Percentiles rank a stretch among this genome's conserved stretches.
Evolutionary conservation across 495 filamentous ascomycete species (phyloP).

Genomic region (Talaromyces adpressus): DNA sequence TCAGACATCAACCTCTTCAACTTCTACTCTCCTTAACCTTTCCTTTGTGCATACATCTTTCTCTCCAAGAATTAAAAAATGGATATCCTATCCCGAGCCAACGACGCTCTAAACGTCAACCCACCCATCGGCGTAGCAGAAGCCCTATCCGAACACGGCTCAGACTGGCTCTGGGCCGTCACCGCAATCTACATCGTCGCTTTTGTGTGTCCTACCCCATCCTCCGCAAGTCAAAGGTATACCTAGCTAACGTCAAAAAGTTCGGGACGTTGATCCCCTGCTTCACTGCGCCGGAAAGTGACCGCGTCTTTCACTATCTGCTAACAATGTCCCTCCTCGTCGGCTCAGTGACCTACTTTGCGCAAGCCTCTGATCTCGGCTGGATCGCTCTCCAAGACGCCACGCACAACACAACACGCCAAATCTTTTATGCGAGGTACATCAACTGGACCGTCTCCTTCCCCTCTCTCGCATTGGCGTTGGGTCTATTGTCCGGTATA

Average conservation of each 20-base stretch:
- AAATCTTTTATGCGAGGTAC: constrained; percentile 69
- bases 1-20: background rate
- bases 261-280: constrained; percentile 36
- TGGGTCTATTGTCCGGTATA: constrained; percentile 57
- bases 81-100: constrained; percentile 27
- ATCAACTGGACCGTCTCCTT: constrained; percentile 54
- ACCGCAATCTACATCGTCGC: constrained; percentile 24
- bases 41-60: background rate
- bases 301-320: constrained; percentile 67
- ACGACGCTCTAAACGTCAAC: constrained; percentile 48
- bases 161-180: constrained; percentile 50
- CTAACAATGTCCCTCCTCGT: constrained; percentile 52
- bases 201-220: constrained; percentile 7
- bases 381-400: constrained; percentile 49
- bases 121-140: constrained; percentile 37
- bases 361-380: constrained; percentile 62
- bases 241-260: constrained; percentile 10
- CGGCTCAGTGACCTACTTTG: constrained; percentile 60
- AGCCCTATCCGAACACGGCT: constrained; percentile 55
- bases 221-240: background rate
- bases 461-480: constrained; percentile 48
- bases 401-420: constrained; percentile 40
- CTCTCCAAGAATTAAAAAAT: constrained; percentile 10
- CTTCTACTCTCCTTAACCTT: background rate
- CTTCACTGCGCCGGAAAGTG: constrained; percentile 40